Evolutionary conservation across 164 flowering plant species (phyloP).

Genomic region (Chloranthus sessilifolius): DNA sequence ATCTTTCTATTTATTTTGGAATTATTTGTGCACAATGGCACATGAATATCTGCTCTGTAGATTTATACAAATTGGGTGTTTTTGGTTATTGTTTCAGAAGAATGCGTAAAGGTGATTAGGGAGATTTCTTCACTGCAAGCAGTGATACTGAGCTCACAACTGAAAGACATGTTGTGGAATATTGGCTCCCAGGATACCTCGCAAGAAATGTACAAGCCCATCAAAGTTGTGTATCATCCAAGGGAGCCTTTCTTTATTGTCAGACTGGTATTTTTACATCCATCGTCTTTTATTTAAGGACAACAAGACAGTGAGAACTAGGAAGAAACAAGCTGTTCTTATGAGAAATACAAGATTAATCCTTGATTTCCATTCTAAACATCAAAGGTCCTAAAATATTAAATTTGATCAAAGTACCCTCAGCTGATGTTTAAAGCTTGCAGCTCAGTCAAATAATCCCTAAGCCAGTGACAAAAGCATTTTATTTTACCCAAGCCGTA

Average conservation of each 20-base stretch:
- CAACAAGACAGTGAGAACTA: too few relatives aligned
- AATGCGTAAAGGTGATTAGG: conserved; percentile 38
- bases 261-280: conserved; percentile 45
- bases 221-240: conserved; percentile 70
- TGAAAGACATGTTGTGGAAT: conserved; percentile 56
- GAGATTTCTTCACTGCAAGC: conserved; percentile 60
- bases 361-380: background rate
- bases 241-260: conserved; percentile 73
- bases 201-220: conserved; percentile 45
- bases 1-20: too few relatives aligned
- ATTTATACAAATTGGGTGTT: too few relatives aligned
- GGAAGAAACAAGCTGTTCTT: background rate
- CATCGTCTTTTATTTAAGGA: background rate
- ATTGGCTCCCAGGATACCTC: conserved; percentile 30
- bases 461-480: too few relatives aligned
- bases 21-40: too few relatives aligned
- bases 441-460: too few relatives aligned
- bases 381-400: background rate
- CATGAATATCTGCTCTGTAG: too few relatives aligned
- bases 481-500: too few relatives aligned
- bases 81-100: conserved; percentile 32
- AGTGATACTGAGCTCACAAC: conserved; percentile 61
- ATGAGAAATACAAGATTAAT: background rate
- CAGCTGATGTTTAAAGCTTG: too few relatives aligned
- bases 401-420: too few relatives aligned